Base-by-base conservation (phyloP, 2,329 filamentous ascomycete genomes). In the Colletotrichum lindemuthianum region DNA sequence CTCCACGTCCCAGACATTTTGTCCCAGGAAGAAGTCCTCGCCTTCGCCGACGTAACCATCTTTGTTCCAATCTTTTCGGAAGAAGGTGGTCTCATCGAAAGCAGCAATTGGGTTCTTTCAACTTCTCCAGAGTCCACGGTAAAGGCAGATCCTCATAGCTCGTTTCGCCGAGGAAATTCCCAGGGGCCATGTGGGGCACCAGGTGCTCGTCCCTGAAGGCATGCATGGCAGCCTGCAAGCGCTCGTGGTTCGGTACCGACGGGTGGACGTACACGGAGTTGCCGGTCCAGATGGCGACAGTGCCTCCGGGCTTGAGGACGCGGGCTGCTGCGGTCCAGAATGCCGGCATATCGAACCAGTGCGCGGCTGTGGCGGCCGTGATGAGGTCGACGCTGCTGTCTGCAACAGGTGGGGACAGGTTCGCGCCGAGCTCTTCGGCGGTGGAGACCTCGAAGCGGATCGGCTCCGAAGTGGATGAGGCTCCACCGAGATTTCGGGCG, bases 291-390 rank as follows among this genome's bases (percentile, higher is more conserved):
- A 88, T 59, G 0, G 84, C 84, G 0, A 88, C 80, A 3, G 78
- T 86, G 24, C 85, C 86, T n/a, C 81, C 81, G 0, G 84, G 82
- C 65, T 78, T 81, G 7, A 88, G 73, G 1, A 82, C 72, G 11
- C 74, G 73, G 0, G 80, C 81, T 0, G 84, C 85, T 0, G 74
- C 72, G 3, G 66, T 51, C 79, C 83, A 88, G 73, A 88, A 87
- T 0, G 59, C 58, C 0, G 75, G 67, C 78, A 87, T 80, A 67
- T 88, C 78, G 73, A 88, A 87, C 86, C 86, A 88, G 71, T 88
- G 86, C 0, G 83, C 83, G 0, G 83, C 80, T 3, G 77, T 84
- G 0, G 81, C 81, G 8, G 80, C 79, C 0, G 78, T 81, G 66
- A 86, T 75, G n/a, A 86, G 72, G 69, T 86, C 84, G 8, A 86